phyloP scores from a whole-genome alignment of 2,329 filamentous ascomycete species.

The Scedosporium minutisporum region DNA sequence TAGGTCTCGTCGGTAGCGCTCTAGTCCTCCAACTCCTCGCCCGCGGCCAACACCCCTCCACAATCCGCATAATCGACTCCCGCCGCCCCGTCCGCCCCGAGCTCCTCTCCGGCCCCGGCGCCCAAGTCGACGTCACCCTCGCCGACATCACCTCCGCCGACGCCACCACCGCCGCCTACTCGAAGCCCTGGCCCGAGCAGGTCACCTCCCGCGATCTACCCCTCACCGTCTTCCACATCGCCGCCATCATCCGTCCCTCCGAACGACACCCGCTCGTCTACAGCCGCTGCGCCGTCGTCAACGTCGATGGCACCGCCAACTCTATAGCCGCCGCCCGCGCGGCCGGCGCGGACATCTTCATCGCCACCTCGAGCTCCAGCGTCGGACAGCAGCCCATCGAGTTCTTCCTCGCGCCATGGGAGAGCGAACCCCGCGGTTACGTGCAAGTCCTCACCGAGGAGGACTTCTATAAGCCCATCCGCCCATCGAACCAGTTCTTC shows the following conservation, averaged over 20 bases:
- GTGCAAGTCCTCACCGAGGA: constrained; percentile 35
- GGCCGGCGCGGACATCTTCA: constrained; percentile 38
- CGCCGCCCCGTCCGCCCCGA: constrained; percentile 30
- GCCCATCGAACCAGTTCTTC: constrained; percentile 32
- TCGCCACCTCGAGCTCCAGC: constrained; percentile 40
- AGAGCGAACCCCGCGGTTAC: constrained; percentile 24
- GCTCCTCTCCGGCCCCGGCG: constrained; percentile 25
- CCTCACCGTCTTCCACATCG: constrained; percentile 48
- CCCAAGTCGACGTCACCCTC: constrained; percentile 30
- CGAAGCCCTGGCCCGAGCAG: constrained; percentile 32
- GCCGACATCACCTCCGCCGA: constrained; percentile 39
- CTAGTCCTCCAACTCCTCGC: constrained; percentile 43
- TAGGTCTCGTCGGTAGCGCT: constrained; percentile 45
- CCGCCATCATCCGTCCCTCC: constrained; percentile 40
- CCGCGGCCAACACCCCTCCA: constrained; percentile 38
- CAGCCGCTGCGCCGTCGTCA: constrained; percentile 34
- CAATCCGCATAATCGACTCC: constrained; percentile 46
- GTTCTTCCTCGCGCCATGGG: constrained; percentile 36
- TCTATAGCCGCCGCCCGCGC: constrained; percentile 35
- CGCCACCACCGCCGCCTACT: constrained; percentile 35
- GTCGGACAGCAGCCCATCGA: constrained; percentile 29
- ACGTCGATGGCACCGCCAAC: constrained; percentile 39
- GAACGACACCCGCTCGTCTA: constrained; percentile 38
- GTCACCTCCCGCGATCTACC: constrained; percentile 27
- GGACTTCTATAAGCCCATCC: constrained; percentile 30